Conservation (phyloP, 2,329 filamentous ascomycete species). For the Zarea fungicola region DNA sequence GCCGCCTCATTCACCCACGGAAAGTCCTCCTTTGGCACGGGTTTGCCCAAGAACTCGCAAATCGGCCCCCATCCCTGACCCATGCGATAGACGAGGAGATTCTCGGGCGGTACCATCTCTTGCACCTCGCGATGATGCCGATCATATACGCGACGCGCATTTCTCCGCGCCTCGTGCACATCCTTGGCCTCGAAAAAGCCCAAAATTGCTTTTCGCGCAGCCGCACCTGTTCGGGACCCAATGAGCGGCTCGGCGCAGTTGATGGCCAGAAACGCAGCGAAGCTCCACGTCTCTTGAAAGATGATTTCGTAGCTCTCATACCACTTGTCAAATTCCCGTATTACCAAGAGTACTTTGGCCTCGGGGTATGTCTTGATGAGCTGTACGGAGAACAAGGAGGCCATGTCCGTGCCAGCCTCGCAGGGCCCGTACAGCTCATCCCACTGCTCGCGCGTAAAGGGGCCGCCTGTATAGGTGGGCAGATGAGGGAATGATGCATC, state of each 20-base stretch:
- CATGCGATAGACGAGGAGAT: slow-evolving; percentile 25
- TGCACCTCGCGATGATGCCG: slow-evolving; percentile 24
- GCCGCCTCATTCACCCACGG: slow-evolving; percentile 23
- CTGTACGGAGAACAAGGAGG: slow-evolving; percentile 18
- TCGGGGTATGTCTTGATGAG: slow-evolving; percentile 25
- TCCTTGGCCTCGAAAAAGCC: slow-evolving; percentile 13
- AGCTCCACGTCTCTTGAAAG: slow-evolving; percentile 13
- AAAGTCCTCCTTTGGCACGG: slow-evolving; percentile 23
- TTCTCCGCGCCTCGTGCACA: neutral
- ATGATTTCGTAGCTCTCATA: slow-evolving; percentile 17
- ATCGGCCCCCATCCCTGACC: slow-evolving; percentile 28
- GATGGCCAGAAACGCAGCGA: neutral
- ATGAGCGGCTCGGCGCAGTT: neutral
- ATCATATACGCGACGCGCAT: slow-evolving; percentile 18
- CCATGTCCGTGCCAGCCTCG: slow-evolving; percentile 24
- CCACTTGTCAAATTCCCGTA: slow-evolving; percentile 25
- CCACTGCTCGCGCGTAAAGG: slow-evolving; percentile 26
- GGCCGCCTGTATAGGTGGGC: slow-evolving; percentile 22
- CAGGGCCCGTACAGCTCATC: slow-evolving; percentile 25
- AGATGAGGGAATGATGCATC: slow-evolving; percentile 26
- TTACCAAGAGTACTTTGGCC: slow-evolving; percentile 25
- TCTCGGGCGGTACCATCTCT: slow-evolving; percentile 17
- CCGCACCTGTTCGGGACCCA: neutral
- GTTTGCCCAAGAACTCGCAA: slow-evolving; percentile 29
- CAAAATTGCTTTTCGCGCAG: slow-evolving; percentile 12